Percentiles rank a stretch among this genome's conserved stretches.
phyloP scores from a whole-genome alignment of 257 asterid genomes.

The Scutellaria baicalensis region DNA sequence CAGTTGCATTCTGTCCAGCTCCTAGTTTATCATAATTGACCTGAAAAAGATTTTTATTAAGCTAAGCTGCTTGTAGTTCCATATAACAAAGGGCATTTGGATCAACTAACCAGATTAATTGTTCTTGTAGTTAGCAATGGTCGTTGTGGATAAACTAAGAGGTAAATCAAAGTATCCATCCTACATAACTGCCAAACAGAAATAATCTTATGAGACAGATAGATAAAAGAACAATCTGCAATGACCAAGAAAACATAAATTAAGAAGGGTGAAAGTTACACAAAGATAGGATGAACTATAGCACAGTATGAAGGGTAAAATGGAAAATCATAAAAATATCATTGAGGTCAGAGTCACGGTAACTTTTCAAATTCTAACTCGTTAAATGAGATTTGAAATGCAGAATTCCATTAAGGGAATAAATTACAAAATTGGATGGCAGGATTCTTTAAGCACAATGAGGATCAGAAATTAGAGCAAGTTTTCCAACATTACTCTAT shows the following conservation, averaged over 20 bases:
- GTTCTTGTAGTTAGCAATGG: slow-evolving; percentile 88
- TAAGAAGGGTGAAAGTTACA: background rate
- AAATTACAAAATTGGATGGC: background rate
- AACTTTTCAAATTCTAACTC: background rate
- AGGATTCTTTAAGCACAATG: background rate
- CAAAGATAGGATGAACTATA: background rate
- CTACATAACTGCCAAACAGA: slow-evolving; percentile 51
- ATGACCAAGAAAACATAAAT: background rate
- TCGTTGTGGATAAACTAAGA: slow-evolving; percentile 94
- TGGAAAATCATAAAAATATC: background rate
- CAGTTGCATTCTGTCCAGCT: slow-evolving; percentile 98
- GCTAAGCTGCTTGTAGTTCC: background rate
- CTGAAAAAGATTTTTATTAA: slow-evolving; percentile 30
- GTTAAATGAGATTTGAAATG: background rate
- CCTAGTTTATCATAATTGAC: slow-evolving; percentile 87
- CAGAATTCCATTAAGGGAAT: background rate
- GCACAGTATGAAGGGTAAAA: background rate
- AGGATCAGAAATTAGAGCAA: background rate
- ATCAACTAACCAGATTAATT: slow-evolving; percentile 79
- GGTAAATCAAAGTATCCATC: slow-evolving; percentile 80
- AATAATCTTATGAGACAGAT: slow-evolving; percentile 1
- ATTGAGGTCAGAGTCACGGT: background rate
- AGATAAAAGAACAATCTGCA: background rate
- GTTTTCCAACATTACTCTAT: background rate
- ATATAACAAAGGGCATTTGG: background rate